phyloP scores from a whole-genome alignment of 768 basidiomycete species.

The Rhodosporidiobolus sp. region DNA sequence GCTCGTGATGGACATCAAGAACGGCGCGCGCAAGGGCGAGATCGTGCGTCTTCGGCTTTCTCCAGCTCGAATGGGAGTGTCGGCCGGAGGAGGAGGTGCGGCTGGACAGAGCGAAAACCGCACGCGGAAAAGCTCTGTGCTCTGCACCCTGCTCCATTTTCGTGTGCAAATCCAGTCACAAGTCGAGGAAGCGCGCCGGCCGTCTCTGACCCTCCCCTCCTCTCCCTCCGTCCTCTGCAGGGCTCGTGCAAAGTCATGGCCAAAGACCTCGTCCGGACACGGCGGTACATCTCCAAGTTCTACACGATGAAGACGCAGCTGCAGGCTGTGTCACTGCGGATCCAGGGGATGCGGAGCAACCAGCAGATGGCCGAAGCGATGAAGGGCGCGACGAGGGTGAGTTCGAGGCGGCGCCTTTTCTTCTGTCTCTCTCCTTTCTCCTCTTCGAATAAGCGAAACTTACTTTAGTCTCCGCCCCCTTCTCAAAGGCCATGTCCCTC shows the following conservation, averaged over 20 bases:
- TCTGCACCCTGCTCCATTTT: too few species aligned
- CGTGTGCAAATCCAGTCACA: too few species aligned
- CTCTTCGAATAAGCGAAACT: too few species aligned
- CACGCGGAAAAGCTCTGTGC: too few species aligned
- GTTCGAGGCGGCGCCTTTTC: too few species aligned
- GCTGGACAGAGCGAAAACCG: too few species aligned
- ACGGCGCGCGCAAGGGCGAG: conserved; percentile 90
- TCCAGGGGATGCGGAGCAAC: conserved; percentile 93
- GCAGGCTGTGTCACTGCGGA: conserved; percentile 88
- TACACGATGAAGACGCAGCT: conserved; percentile 98
- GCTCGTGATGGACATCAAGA: conserved; percentile 90
- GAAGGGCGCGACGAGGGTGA: conserved; percentile 93
- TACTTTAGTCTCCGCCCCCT: too few species aligned
- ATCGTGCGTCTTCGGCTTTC: conserved; percentile 60
- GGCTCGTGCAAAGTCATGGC: conserved; percentile 99
- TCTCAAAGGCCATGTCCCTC: conserved; percentile 82
- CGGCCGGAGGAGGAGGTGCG: background rate
- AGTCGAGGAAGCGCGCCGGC: background rate
- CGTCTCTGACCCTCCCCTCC: background rate
- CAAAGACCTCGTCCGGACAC: conserved; percentile 93
- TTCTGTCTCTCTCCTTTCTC: conserved; percentile 1
- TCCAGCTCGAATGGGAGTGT: background rate
- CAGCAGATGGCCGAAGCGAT: conserved; percentile 99
- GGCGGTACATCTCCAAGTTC: conserved; percentile 95
- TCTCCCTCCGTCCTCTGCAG: conserved; percentile 52